A percentile compares a stretch with the other conserved stretches of the same genome.
These are phyloP conservation scores for Kalaharituber pfeilii DNA, from an alignment of 2,329 filamentous ascomycete species.

Conservation along the genomic window DNA sequence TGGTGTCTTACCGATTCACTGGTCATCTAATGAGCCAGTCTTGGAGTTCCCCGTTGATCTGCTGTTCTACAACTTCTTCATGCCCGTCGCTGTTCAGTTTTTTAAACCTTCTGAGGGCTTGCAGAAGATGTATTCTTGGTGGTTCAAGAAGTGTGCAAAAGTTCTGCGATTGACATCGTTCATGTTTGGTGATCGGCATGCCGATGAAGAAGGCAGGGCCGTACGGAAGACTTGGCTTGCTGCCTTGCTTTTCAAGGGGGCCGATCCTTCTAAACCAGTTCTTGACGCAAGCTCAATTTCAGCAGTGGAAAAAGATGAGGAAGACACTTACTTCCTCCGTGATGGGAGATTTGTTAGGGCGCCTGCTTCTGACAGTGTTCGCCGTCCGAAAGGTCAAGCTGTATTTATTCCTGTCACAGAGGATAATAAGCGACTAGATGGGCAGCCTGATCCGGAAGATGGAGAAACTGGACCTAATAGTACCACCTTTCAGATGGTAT, in stretches of 20 bases:
- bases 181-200: constrained; percentile 65
- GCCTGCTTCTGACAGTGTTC: constrained; percentile 88
- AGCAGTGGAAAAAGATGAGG: constrained; percentile 9
- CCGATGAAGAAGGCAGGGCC: constrained; percentile 64
- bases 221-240: constrained; percentile 41
- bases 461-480: constrained; percentile 42
- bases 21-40: constrained; percentile 80
- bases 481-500: constrained; percentile 51
- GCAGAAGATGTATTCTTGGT: constrained; percentile 81
- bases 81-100: constrained; percentile 68
- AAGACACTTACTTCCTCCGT: constrained; percentile 38
- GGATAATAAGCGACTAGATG: constrained; percentile 47
- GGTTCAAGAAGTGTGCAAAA: constrained; percentile 77
- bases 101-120: constrained; percentile 73
- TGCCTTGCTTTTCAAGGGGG: constrained; percentile 27
- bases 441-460: constrained; percentile 35
- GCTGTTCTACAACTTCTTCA: constrained; percentile 90
- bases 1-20: constrained; percentile 72
- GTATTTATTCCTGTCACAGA: constrained; percentile 68
- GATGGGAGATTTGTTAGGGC: constrained; percentile 75
- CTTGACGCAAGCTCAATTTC: constrained; percentile 2
- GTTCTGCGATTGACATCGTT: constrained; percentile 73
- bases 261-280: constrained; percentile 27
- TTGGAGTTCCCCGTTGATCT: constrained; percentile 89
- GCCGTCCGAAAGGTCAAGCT: constrained; percentile 64